Evolutionary conservation across 2,329 filamentous ascomycete species (phyloP).

Genomic region (Talaromyces sp.): DNA sequence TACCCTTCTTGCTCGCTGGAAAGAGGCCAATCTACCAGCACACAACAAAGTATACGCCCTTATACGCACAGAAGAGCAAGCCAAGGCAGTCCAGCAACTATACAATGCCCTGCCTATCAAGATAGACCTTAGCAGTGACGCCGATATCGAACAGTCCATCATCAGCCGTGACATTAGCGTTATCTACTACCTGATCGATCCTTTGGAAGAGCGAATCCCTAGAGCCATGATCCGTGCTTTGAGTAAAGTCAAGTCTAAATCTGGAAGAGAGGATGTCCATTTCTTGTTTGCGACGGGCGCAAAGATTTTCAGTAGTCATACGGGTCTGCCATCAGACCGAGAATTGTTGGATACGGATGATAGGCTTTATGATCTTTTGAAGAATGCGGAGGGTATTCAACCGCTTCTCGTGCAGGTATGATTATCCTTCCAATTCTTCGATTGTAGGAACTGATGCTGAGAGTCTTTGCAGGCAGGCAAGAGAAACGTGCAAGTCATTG

Average conservation of each 20-base stretch:
- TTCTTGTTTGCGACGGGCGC: slow-evolving; percentile 54
- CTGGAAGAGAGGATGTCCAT: slow-evolving; percentile 43
- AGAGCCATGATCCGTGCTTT: slow-evolving; percentile 47
- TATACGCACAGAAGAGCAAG: slow-evolving; percentile 48
- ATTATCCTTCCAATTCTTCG: not conserved
- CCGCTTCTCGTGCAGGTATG: slow-evolving; percentile 19
- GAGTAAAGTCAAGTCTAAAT: slow-evolving; percentile 42
- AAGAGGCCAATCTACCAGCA: slow-evolving; percentile 37
- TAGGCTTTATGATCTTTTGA: slow-evolving; percentile 45
- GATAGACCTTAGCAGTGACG: slow-evolving; percentile 40
- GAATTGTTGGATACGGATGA: slow-evolving; percentile 46
- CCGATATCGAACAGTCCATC: slow-evolving; percentile 37
- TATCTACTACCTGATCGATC: slow-evolving; percentile 50
- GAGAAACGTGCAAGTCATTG: slow-evolving; percentile 46
- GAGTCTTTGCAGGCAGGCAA: slow-evolving; percentile 33
- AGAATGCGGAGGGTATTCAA: slow-evolving; percentile 29
- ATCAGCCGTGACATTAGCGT: slow-evolving; percentile 46
- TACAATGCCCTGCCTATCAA: slow-evolving; percentile 45
- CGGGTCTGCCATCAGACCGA: slow-evolving; percentile 42
- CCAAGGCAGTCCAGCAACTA: slow-evolving; percentile 38
- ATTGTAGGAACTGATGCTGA: not conserved
- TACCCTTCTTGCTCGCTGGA: slow-evolving; percentile 44
- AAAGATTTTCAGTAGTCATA: slow-evolving; percentile 52
- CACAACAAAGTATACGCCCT: slow-evolving; percentile 49
- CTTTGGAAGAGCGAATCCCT: slow-evolving; percentile 33